Base-by-base conservation (phyloP, 352 stramenopile species). In the Pythium plurisporium region DNA sequence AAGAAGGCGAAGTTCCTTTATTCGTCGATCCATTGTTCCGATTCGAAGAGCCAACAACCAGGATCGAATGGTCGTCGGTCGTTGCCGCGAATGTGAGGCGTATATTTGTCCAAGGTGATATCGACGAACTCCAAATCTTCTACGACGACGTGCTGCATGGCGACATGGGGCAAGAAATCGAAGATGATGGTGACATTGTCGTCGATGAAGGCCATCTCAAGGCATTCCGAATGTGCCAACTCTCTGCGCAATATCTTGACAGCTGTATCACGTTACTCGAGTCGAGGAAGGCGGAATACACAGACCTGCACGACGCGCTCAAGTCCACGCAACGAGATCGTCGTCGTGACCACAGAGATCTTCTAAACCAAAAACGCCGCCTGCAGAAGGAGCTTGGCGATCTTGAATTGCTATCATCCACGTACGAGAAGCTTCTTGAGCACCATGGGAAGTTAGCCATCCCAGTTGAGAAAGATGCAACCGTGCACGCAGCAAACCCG, bases 191-290 rank as follows among this genome's bases (percentile, higher is more conserved):
- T 17, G 68, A 67, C 6, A 59, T 93, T 1, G 61, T 77, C 26
- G 70, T 91, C 6, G 55, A 91, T 26, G 66, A 84, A 12, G 63
- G 59, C 22, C 63, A 87, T 19, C 30, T 79, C 6, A 38, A 59
- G 12, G 78, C 82, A 1, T 89, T 91, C 45, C 70, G 72, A 31
- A 17, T 79, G 34, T 73, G 63, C 8, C 80, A 91, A 41, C 72
- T 82, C 15, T 84, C 82, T 9, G 73, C 74, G 1, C 82, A 92
- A 55, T 92, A 92, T 59, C 55, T 92, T 2, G 68, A 78, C 17
- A 69, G 85, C 19, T 92, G 82, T 34, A 67, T 87, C 2, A 46
- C 72, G 22, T 69, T 59, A 4, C 59, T 92, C 6, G 55, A 65
- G 0, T 20, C 52, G 17, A 67, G 82, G 0, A 54, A 68, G 15